phyloP scores from a whole-genome alignment of 768 basidiomycete species.

The Candolleomyces efflorescens region DNA sequence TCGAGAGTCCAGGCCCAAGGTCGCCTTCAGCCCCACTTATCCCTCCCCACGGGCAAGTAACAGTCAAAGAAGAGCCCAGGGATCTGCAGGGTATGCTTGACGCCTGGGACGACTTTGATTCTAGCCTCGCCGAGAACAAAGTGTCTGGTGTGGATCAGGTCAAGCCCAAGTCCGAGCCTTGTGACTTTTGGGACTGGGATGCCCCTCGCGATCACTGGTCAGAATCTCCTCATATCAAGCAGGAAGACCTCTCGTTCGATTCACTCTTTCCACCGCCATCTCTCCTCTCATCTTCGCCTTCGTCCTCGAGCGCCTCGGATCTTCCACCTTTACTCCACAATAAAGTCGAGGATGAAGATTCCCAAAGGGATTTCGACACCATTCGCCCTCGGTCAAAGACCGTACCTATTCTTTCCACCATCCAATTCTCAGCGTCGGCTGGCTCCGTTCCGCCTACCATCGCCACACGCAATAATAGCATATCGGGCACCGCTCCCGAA shows the following conservation, averaged over 20 bases:
- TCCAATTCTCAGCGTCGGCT: conserved; percentile 8
- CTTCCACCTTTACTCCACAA: conserved; percentile 11
- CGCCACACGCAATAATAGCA: conserved; percentile 3
- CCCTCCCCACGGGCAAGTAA: conserved; percentile 22
- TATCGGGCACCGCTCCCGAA: not conserved
- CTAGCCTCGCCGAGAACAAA: conserved; percentile 35
- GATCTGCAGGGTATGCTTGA: conserved; percentile 65
- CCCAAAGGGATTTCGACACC: conserved; percentile 11
- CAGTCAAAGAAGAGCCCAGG: conserved; percentile 56
- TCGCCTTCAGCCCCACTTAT: conserved; percentile 55
- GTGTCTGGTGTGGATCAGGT: conserved; percentile 23
- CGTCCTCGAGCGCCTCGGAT: conserved; percentile 23
- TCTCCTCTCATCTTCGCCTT: conserved; percentile 22
- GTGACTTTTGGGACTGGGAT: conserved; percentile 45
- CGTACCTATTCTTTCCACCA: conserved; percentile 20
- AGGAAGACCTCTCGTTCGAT: conserved; percentile 44
- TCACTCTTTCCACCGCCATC: conserved; percentile 27
- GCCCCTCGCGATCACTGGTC: conserved; percentile 24
- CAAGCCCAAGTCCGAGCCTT: conserved; percentile 40
- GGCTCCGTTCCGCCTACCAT: conserved; percentile 17
- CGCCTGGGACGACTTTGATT: conserved; percentile 65
- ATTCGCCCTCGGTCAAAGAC: conserved; percentile 39
- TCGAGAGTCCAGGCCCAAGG: conserved; percentile 61
- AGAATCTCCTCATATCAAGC: conserved; percentile 34
- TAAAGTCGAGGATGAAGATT: not conserved